phyloP scores from a whole-genome alignment of 495 filamentous ascomycete species.

The Tuber melanosporum region DNA sequence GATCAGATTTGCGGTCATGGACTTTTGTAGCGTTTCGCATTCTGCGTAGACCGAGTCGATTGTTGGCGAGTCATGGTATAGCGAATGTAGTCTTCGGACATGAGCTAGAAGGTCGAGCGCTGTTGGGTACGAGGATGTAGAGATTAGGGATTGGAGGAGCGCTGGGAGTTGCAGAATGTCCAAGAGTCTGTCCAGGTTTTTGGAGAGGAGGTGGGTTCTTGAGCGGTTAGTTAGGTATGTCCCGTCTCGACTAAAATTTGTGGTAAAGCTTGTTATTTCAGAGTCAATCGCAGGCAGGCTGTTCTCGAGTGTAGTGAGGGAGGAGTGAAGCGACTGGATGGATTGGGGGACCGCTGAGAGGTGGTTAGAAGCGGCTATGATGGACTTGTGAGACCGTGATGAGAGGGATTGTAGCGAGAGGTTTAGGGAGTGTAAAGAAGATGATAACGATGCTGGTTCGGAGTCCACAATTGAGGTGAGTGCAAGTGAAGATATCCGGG shows the following conservation, averaged over 20 bases:
- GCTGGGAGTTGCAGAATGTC: conserved; percentile 90
- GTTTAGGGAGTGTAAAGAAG: conserved; percentile 73
- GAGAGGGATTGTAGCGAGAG: conserved; percentile 83
- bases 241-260: conserved; percentile 60
- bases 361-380: conserved; percentile 72
- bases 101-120: conserved; percentile 91
- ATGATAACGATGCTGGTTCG: conserved; percentile 72
- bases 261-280: conserved; percentile 70
- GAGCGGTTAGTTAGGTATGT: conserved; percentile 63
- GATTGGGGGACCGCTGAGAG: conserved; percentile 62
- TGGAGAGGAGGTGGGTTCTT: conserved; percentile 74
- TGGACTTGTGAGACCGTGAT: conserved; percentile 81
- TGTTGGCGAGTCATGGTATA: conserved; percentile 73
- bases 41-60: conserved; percentile 66
- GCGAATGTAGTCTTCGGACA: conserved; percentile 73
- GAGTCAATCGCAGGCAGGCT: conserved; percentile 73
- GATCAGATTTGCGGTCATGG: conserved; percentile 82
- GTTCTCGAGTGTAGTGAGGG: conserved; percentile 59
- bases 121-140: conserved; percentile 66
- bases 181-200: conserved; percentile 81
- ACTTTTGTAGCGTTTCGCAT: conserved; percentile 81
- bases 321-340: conserved; percentile 60
- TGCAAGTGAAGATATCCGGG: conserved; percentile 69
- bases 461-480: conserved; percentile 62
- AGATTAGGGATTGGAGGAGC: conserved; percentile 67